These are phyloP conservation scores for Fusarium beomiforme DNA, from an alignment of 2,329 filamentous ascomycete species.

Conservation along the genomic window DNA sequence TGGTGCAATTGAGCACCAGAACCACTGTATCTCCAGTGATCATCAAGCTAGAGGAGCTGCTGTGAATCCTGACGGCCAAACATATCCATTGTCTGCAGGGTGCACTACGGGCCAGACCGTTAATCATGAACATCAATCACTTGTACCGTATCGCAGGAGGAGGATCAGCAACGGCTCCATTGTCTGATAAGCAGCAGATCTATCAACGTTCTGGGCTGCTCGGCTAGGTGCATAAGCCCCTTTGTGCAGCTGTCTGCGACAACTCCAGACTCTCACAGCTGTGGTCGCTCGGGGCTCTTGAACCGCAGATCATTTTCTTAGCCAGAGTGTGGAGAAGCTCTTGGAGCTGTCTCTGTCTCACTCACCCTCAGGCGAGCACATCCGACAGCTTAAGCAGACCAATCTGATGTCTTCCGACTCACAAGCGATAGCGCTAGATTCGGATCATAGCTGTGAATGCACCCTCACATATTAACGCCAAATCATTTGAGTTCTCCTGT, in stretches of 20 bases:
- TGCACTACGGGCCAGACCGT: slow-evolving; percentile 19
- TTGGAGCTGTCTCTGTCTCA: slow-evolving; percentile 31
- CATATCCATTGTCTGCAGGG: not conserved
- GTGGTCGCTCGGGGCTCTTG: slow-evolving; percentile 1
- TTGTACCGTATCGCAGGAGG: not conserved
- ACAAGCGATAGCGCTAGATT: not conserved
- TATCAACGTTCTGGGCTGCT: slow-evolving; percentile 17
- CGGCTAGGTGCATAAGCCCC: slow-evolving; percentile 5
- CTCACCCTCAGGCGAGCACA: slow-evolving; percentile 15
- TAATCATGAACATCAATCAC: slow-evolving; percentile 27
- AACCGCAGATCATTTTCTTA: slow-evolving; percentile 29
- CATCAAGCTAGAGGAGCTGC: slow-evolving; percentile 12
- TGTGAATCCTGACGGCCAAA: slow-evolving; percentile 18
- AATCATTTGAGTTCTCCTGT: not conserved
- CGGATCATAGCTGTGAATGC: slow-evolving; percentile 2
- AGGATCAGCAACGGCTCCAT: slow-evolving; percentile 7
- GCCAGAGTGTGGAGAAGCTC: slow-evolving; percentile 31
- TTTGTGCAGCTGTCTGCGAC: slow-evolving; percentile 4
- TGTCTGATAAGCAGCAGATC: slow-evolving; percentile 25
- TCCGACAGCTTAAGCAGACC: slow-evolving; percentile 1
- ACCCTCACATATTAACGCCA: slow-evolving; percentile 15
- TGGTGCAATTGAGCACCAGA: slow-evolving; percentile 8
- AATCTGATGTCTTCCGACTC: slow-evolving; percentile 7
- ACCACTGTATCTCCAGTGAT: slow-evolving; percentile 22
- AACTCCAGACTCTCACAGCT: slow-evolving; percentile 14